These are phyloP conservation scores for Sanghuangporus weigelae DNA, from an alignment of 1,284 basidiomycete genomes.

Conservation along the genomic window DNA sequence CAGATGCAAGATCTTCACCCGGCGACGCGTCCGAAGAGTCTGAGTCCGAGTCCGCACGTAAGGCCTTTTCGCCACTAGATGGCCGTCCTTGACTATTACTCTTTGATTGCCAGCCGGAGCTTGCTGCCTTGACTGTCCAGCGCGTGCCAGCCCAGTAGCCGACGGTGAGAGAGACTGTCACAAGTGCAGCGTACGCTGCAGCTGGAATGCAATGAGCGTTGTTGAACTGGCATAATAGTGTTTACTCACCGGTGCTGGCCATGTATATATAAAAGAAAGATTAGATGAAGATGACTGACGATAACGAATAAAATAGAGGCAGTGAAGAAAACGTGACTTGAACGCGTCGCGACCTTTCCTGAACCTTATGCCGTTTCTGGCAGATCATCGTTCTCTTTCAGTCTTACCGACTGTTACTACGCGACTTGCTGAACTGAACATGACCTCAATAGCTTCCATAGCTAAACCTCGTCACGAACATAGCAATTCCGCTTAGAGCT, in stretches of 20 bases:
- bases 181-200: conserved; percentile 16
- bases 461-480: background rate
- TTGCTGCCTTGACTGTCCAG: conserved; percentile 12
- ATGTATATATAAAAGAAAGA: background rate
- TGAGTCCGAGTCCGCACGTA: conserved; percentile 13
- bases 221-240: background rate
- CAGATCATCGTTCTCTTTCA: background rate
- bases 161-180: conserved; percentile 17
- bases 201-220: background rate
- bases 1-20: conserved; percentile 32
- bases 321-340: background rate
- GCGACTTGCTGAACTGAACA: background rate
- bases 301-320: background rate
- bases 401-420: background rate
- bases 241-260: conserved; percentile 1
- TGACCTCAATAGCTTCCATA: background rate
- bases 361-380: background rate
- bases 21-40: conserved; percentile 21
- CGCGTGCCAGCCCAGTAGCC: conserved; percentile 25
- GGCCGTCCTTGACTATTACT: background rate
- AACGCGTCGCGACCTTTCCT: background rate
- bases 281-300: background rate
- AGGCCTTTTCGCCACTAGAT: background rate
- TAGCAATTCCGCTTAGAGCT: background rate
- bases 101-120: conserved; percentile 5